Base-by-base conservation (phyloP, 2,329 filamentous ascomycete genomes). In the Colletotrichum sp. region DNA sequence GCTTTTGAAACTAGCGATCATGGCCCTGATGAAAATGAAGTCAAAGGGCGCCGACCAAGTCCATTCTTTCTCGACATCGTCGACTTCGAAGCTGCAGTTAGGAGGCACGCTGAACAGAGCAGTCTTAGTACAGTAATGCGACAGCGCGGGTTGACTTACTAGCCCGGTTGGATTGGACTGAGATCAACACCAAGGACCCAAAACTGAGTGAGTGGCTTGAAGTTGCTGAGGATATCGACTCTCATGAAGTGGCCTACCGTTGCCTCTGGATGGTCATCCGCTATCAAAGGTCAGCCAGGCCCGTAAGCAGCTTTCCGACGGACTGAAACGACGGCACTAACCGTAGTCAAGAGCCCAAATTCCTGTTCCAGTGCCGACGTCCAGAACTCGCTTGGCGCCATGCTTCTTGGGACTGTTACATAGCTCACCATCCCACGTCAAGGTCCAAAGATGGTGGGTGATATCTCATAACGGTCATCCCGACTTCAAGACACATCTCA, bases 61-160 rank as follows among this genome's bases (percentile, higher is more conserved):
- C 83, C 83, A 85, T 34, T 78, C 75, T 54, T 79, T 76, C 33
- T 83, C 81, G 6, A 79, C 70, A 69, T 85, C 82, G 65, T 85
- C 83, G 68, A 85, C 77, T 54, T 85, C 82, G 74, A 88, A 88
- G 9, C 78, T 77, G 54, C 86, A 81, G 72, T 89, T 89, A 0
- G 84, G 82, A 1, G 86, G 86, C 5, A 86, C 83, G 62, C 77
- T 79, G 21, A 51, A 70, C 3, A 12, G 3, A 43, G 1, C 18
- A 43, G 6, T 43, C 16, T 43, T n/a, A n/a, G 38, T 43, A n/a
- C 9, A 43, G 5, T 3, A 43, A 43, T 1, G 9, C 12, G 2
- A 43, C 12, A n/a, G 9, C 3, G 5, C 38, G 6, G 6, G 3
- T n/a, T 6, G 9, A 72, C 73, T 24, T 15, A 75, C 73, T 77